phyloP scores from a whole-genome alignment of 768 basidiomycete genomes.

The Phlebiopsis gigantea region DNA sequence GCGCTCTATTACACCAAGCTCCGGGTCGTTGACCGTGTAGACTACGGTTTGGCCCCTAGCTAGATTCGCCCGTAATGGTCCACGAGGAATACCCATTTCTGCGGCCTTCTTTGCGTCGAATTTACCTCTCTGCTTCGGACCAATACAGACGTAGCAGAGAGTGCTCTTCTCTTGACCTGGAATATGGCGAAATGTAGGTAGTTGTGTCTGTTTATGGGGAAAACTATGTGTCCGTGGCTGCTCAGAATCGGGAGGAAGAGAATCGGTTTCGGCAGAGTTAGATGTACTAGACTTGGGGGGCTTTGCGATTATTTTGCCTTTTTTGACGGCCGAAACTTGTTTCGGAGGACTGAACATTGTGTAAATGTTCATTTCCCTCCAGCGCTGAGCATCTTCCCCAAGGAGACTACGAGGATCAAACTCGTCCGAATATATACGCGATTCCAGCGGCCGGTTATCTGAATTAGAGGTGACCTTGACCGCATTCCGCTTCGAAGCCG shows the following conservation, averaged over 20 bases:
- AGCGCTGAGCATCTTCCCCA: conserved; percentile 46
- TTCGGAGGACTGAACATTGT: conserved; percentile 47
- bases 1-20: conserved; percentile 37
- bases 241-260: neutral
- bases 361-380: conserved; percentile 45
- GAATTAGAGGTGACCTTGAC: neutral
- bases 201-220: neutral
- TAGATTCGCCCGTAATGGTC: conserved; percentile 54
- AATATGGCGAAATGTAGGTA: conserved; percentile 8
- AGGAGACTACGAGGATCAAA: neutral
- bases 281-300: neutral
- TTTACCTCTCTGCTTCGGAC: conserved; percentile 48
- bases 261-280: neutral
- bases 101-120: conserved; percentile 67
- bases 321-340: conserved; percentile 5
- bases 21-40: conserved; percentile 42
- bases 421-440: neutral
- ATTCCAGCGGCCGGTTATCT: neutral
- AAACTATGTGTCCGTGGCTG: neutral
- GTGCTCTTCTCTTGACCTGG: neutral
- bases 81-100: conserved; percentile 56
- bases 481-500: conserved; percentile 17
- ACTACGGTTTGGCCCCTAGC: conserved; percentile 61
- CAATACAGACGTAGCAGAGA: conserved; percentile 36
- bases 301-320: conserved; percentile 8